These are phyloP conservation scores for Diacronema lutheri DNA, from an alignment of 78 protist genomes.

Conservation along the genomic window DNA sequence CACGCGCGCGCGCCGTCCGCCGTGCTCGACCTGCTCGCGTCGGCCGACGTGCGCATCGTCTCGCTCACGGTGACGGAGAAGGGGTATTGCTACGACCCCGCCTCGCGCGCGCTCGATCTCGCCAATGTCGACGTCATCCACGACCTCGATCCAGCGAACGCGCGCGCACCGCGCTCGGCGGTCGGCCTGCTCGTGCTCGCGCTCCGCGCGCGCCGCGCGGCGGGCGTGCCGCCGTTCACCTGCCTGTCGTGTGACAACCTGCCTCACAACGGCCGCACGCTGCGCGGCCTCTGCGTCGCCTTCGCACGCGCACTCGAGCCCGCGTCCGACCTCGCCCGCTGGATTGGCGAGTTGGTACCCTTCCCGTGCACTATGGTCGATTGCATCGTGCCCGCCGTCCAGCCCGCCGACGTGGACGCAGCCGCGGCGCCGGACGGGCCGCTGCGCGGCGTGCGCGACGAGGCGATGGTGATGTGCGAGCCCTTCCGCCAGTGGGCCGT, in stretches of 20 bases:
- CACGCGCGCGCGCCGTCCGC: neutral
- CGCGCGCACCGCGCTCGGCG: neutral
- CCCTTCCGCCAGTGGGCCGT: constrained; percentile 5
- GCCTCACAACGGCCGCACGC: neutral
- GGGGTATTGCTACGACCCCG: neutral
- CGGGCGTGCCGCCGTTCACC: constrained; percentile 5
- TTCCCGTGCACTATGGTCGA: constrained; percentile 32
- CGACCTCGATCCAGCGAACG: neutral
- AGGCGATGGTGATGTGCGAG: neutral
- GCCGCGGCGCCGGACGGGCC: neutral
- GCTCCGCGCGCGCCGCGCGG: neutral
- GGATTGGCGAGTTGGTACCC: neutral
- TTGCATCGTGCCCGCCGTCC: constrained; percentile 1
- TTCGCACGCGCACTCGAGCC: neutral
- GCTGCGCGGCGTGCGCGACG: neutral
- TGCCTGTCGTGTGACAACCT: constrained; percentile 31
- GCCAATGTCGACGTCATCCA: neutral
- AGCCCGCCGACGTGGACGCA: neutral
- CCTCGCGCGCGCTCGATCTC: neutral
- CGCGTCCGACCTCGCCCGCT: neutral
- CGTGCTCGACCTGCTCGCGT: neutral
- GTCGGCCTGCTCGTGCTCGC: constrained; percentile 3
- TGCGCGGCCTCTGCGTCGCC: neutral
- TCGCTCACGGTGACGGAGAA: constrained; percentile 27
- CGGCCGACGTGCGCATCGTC: neutral